Evolutionary conservation across 768 basidiomycete species (phyloP).

Genomic region (Russula sp.): DNA sequence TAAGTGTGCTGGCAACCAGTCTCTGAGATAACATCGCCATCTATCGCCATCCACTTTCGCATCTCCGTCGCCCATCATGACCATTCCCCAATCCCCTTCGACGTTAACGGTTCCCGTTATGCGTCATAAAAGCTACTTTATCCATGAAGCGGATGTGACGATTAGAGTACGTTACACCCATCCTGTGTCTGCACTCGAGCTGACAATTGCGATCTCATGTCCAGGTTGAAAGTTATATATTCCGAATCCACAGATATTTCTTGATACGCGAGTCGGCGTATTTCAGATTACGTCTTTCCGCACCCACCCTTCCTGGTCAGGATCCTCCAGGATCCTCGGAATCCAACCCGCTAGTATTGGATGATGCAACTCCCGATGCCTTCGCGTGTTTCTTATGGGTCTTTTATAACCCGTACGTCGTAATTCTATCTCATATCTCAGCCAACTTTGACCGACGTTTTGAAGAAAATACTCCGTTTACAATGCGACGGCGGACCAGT

Average conservation of each 20-base stretch:
- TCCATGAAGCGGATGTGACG: slow-evolving; percentile 10
- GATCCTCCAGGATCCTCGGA: slow-evolving; percentile 30
- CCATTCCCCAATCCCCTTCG: not conserved
- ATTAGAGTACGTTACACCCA: slow-evolving; percentile 1
- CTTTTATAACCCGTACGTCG: slow-evolving; percentile 33
- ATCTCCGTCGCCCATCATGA: not conserved
- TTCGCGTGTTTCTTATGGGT: slow-evolving; percentile 33
- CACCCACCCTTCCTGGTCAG: slow-evolving; percentile 19
- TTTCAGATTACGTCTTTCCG: slow-evolving; percentile 1
- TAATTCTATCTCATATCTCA: not conserved
- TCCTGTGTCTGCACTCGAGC: not conserved
- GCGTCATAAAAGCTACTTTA: slow-evolving; percentile 13
- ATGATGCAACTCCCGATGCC: slow-evolving; percentile 27
- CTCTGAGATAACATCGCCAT: slow-evolving; percentile 4
- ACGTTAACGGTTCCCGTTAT: not conserved
- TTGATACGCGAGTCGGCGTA: slow-evolving; percentile 13
- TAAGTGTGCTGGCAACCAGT: slow-evolving; percentile 1
- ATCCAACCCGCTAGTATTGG: slow-evolving; percentile 29
- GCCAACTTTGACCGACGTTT: slow-evolving; percentile 1
- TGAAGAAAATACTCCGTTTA: slow-evolving; percentile 36
- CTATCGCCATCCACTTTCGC: not conserved
- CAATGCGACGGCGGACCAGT: slow-evolving; percentile 36
- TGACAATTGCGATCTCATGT: slow-evolving; percentile 25
- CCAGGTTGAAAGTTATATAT: slow-evolving; percentile 15
- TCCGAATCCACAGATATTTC: slow-evolving; percentile 10